Percentiles rank a stretch among this genome's conserved stretches.
phyloP scores from a whole-genome alignment of 73 alveolate genomes.

The Durusdinium trenchii region DNA sequence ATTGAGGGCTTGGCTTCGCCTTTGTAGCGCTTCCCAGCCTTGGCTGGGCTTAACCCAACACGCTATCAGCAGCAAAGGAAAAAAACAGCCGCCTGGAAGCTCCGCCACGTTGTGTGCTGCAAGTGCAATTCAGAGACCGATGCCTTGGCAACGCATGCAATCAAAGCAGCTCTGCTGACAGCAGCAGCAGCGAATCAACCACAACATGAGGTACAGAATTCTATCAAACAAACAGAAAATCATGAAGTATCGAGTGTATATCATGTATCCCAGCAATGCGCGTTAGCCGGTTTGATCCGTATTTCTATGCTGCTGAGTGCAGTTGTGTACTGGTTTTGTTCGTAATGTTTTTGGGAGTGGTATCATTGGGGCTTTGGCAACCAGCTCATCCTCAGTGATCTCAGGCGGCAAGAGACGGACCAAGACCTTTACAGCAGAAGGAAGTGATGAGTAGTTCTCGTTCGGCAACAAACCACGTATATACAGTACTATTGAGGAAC shows the following conservation, averaged over 20 bases:
- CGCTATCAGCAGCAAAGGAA: neutral
- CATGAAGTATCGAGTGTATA: no score
- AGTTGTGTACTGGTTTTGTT: neutral
- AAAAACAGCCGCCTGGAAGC: slow-evolving; percentile 40
- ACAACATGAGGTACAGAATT: no score
- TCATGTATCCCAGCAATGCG: neutral
- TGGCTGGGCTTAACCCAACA: neutral
- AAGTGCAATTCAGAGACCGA: slow-evolving; percentile 58
- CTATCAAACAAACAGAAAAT: no score
- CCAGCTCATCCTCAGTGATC: slow-evolving; percentile 85
- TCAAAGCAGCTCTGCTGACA: neutral
- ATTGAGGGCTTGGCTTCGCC: slow-evolving; percentile 90
- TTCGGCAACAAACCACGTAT: neutral
- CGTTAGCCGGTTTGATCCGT: no score
- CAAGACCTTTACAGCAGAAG: slow-evolving; percentile 28
- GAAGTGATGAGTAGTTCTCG: no score
- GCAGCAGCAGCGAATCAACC: neutral
- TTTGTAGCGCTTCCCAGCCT: slow-evolving; percentile 88
- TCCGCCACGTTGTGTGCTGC: slow-evolving; percentile 92
- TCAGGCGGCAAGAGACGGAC: slow-evolving; percentile 94
- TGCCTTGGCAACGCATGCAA: slow-evolving; percentile 26
- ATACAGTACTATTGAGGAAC: neutral
- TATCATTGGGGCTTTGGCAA: neutral
- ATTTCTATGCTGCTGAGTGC: neutral
- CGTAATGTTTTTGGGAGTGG: neutral